Evolutionary conservation across 2,329 filamentous ascomycete genomes (phyloP).

Genomic region (Pleochaeta shiraiana): DNA sequence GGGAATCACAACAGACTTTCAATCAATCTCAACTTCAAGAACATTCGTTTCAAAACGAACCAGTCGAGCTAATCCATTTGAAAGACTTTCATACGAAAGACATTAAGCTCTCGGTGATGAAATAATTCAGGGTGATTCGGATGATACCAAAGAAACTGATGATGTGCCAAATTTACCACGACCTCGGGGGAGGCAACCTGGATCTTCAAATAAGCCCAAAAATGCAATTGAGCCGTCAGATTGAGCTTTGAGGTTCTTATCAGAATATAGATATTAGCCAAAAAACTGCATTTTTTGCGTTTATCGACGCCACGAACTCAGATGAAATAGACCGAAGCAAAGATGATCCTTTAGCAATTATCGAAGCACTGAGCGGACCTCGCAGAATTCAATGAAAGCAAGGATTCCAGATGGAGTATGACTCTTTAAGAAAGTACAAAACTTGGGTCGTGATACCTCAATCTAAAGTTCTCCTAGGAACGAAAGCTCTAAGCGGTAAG

Average conservation of each 20-base stretch:
- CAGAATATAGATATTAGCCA: neutral
- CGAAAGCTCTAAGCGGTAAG: conserved; percentile 1
- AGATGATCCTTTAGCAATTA: neutral
- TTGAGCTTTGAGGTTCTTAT: neutral
- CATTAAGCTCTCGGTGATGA: neutral
- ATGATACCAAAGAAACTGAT: neutral
- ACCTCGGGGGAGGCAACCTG: neutral
- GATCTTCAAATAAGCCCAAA: neutral
- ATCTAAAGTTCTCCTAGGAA: neutral
- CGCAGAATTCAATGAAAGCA: neutral
- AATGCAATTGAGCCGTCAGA: neutral
- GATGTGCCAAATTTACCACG: neutral
- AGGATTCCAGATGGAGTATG: neutral
- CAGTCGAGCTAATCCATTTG: neutral
- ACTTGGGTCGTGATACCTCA: neutral
- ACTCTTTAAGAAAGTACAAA: neutral
- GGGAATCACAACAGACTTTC: neutral
- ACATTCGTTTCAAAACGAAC: neutral
- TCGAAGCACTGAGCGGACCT: neutral
- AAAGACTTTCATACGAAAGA: neutral
- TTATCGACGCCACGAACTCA: neutral
- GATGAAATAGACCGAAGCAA: neutral
- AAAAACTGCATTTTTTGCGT: neutral
- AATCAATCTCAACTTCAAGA: neutral
- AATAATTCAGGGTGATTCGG: neutral